These are phyloP conservation scores for Solanum piurae DNA, from an alignment of 257 asterid species.

Conservation along the genomic window DNA sequence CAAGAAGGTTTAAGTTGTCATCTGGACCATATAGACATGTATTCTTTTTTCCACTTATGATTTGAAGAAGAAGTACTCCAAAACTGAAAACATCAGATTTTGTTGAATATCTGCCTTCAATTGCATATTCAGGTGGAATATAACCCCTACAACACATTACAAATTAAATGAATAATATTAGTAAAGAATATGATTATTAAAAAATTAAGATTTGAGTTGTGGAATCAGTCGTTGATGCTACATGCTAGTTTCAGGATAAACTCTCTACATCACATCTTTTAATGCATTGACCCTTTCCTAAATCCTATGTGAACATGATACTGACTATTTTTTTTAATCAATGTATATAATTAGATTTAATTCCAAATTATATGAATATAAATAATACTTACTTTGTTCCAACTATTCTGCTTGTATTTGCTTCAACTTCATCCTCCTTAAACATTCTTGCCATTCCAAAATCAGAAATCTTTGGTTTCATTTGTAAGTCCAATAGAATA, in stretches of 20 bases:
- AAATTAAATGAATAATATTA: background rate
- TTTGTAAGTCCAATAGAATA: background rate
- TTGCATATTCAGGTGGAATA: constrained; percentile 27
- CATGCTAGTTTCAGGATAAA: background rate
- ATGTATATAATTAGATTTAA: background rate
- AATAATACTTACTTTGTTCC: background rate
- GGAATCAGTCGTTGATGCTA: background rate
- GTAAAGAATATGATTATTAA: background rate
- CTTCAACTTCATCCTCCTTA: background rate
- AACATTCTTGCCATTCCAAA: background rate
- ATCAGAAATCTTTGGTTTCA: background rate
- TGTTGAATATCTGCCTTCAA: constrained; percentile 19
- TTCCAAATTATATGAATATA: background rate
- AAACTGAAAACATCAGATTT: constrained; percentile 28
- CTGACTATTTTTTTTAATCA: background rate
- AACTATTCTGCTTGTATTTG: background rate
- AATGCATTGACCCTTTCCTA: no score
- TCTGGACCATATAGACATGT: constrained; percentile 11
- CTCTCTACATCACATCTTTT: background rate
- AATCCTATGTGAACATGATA: no score
- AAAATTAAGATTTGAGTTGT: background rate
- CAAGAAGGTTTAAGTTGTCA: constrained; percentile 11
- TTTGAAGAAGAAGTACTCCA: constrained; percentile 24
- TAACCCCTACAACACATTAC: constrained; percentile 17
- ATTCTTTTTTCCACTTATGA: constrained; percentile 23